Base-by-base conservation (phyloP, 202 grass and related monocot genomes). In the Musa balbisiana region DNA sequence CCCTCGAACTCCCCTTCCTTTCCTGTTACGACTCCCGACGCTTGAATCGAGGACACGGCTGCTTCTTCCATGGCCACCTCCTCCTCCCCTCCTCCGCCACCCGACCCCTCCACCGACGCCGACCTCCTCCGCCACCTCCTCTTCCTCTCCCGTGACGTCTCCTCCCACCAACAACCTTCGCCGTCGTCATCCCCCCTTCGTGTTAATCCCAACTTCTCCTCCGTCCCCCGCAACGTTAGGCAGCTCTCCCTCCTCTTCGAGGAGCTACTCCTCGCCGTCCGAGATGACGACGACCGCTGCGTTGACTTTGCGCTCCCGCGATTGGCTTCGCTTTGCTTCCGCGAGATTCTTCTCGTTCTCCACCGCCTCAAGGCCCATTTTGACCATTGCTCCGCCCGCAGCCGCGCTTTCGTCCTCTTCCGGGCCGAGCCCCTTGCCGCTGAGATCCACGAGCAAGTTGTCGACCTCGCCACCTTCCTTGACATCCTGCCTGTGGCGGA, bases 391-490 rank as follows among this genome's bases (percentile, higher is more conserved):
- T 65, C 91, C 19, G 83, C 80, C 52, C 85, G 88, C n/a, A 98
- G 94, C 83, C 86, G 87, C 1, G 82, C 84, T 83, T 85, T 77
- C 58, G 80, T 89, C 69, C 88, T 98, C 54, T 87, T 98, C 43
- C 84, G 86, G 74, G 87, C 83, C 2, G 85, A 90, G 56, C 83
- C 82, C 52, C 64, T 82, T 60, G 87, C 69, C 76, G 85, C 75
- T 20, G 91, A 91, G 74, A 77, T 92, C n/a, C 72, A 87, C 16
- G 95, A 90, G 81, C 85, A 92, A 23, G 86, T 85, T 71, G 79
- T 83, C 23, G 91, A 98, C n/a, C 81, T 94, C 0, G 88, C 90
- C n/a, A 94, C 91, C 72, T 75, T 98, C 54, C 88, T 98, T 11
- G 94, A 98, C 69, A 88, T 98, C 20, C 64, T 98, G 1, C 90